Evolutionary conservation across 495 filamentous ascomycete species (phyloP).

Genomic region (Terfezia claveryi): DNA sequence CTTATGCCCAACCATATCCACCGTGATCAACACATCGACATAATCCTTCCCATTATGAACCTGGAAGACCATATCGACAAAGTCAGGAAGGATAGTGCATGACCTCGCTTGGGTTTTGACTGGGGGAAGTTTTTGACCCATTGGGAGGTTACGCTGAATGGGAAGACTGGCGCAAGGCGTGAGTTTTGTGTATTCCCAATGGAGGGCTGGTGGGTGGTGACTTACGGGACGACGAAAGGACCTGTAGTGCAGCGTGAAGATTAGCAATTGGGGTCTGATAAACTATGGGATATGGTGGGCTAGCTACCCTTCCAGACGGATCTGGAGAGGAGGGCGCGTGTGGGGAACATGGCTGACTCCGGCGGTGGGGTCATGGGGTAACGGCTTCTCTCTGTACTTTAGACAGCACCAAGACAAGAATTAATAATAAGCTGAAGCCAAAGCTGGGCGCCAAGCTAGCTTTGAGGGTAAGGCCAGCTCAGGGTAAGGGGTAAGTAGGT

Average conservation of each 20-base stretch:
- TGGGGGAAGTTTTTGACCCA: conserved; percentile 40
- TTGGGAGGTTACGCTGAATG: conserved; percentile 31
- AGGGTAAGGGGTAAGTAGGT: too few species aligned
- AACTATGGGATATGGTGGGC: neutral
- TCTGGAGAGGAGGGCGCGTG: conserved; percentile 29
- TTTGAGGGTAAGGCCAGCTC: too few species aligned
- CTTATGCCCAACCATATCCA: conserved; percentile 98
- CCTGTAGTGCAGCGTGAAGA: conserved; percentile 21
- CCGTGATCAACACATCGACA: conserved; percentile 66
- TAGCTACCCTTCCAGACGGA: conserved; percentile 37
- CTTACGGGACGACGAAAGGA: conserved; percentile 41
- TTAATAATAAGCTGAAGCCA: too few species aligned
- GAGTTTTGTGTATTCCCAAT: conserved; percentile 3
- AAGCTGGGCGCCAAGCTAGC: too few species aligned
- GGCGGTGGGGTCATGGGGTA: too few species aligned
- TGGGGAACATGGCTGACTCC: conserved; percentile 27
- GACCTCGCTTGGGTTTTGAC: conserved; percentile 75
- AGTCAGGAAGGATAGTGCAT: conserved; percentile 88
- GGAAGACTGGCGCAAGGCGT: conserved; percentile 24
- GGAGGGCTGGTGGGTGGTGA: neutral
- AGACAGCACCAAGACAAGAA: too few species aligned
- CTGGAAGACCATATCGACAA: conserved; percentile 81
- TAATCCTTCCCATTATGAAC: conserved; percentile 93
- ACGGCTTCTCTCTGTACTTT: too few species aligned
- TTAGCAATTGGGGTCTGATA: too few species aligned